Base-by-base conservation (phyloP, 2,329 filamentous ascomycete species). In the Colletotrichum zoysiae region DNA sequence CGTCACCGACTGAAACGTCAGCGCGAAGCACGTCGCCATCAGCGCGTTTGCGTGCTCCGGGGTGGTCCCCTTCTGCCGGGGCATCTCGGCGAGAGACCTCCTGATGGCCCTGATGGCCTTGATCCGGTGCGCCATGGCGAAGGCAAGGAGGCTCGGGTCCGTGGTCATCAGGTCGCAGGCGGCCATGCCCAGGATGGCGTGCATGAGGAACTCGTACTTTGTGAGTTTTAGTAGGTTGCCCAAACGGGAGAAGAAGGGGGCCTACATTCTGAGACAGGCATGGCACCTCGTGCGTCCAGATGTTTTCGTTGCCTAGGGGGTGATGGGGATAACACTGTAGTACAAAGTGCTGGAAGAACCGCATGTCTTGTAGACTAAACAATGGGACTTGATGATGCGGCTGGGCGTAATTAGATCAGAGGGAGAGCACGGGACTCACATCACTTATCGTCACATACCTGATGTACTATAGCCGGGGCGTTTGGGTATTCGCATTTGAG, bases 251-350 rank as follows among this genome's bases (percentile, higher is more conserved):
- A 9, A 6, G 2, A 14, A 38, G 30, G 20, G 12, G 6, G 78
- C 86, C 38, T 83, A 90, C 90, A 70, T 88, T 89, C 74, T 93
- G 89, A 1, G 91, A 91, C 69, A 93, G 86, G 73, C 89, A 89
- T 0, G 91, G 90, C 12, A 93, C 87, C 69, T 91, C 86, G 35
- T 90, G 89, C 8, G 88, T 88, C 91, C 91, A 93, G 18, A 92
- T 84, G 9, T 86, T 83, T 74, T 93, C 89, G 73, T 90, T 90
- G 51, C 89, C 90, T 23, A 92, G 80, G 0, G 91, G 90, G 33
- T 92, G 84, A 78, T 90, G 87, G 2, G 91, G 91, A 76, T 89
- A 89, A 74, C 88, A 90, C 46, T 85, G 83, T 38, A 87, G 81
- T 20, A 92, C 80, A 74, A 92, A 92, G 78, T 92, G 89, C 77